phyloP scores from a whole-genome alignment of 1,284 basidiomycete genomes.

The Peniophora sp. region DNA sequence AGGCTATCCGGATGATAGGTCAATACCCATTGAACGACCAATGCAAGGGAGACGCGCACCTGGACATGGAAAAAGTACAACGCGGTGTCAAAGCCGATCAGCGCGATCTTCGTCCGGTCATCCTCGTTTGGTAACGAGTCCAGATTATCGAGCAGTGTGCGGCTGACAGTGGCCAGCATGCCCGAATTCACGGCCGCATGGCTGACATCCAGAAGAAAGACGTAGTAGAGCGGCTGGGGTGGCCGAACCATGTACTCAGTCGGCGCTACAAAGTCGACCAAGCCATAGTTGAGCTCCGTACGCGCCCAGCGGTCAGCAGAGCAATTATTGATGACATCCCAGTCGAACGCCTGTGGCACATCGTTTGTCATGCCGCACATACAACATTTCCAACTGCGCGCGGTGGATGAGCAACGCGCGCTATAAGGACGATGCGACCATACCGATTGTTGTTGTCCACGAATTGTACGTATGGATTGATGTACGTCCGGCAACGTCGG shows the following conservation, averaged over 20 bases:
- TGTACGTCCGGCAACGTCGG: conserved; percentile 94
- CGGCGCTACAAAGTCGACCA: conserved; percentile 97
- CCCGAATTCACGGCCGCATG: conserved; percentile 85
- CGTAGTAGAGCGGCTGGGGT: conserved; percentile 96
- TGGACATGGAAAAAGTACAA: conserved; percentile 95
- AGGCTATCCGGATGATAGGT: conserved; percentile 37
- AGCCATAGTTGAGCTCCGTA: conserved; percentile 87
- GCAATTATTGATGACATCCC: conserved; percentile 91
- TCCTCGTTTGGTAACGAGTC: conserved; percentile 96
- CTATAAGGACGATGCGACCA: no score
- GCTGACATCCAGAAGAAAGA: conserved; percentile 96
- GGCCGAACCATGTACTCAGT: conserved; percentile 99
- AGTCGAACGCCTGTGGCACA: conserved; percentile 97
- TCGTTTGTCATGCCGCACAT: conserved; percentile 99
- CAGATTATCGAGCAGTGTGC: conserved; percentile 58
- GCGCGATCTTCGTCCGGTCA: conserved; percentile 84
- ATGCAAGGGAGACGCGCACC: conserved; percentile 29
- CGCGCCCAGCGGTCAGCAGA: conserved; percentile 94
- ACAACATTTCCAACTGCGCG: conserved; percentile 88
- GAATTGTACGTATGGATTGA: conserved; percentile 98
- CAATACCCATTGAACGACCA: neutral
- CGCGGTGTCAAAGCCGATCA: conserved; percentile 89
- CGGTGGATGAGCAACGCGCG: no score
- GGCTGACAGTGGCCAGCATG: conserved; percentile 16
- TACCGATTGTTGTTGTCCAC: conserved; percentile 94